Conservation (phyloP, 495 filamentous ascomycete genomes). For the Tuber melanosporum region DNA sequence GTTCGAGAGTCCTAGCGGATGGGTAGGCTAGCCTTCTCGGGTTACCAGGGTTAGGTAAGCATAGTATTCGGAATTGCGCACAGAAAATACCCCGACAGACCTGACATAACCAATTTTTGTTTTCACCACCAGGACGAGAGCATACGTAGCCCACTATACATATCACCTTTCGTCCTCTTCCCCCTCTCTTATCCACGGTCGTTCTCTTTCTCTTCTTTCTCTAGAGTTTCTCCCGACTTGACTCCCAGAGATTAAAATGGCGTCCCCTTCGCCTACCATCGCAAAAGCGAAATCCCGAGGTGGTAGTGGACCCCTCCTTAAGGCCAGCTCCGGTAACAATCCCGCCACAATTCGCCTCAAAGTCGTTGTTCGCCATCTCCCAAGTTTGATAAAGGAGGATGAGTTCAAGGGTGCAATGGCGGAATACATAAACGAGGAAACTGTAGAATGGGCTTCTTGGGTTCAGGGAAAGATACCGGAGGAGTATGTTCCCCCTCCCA, state of each 20-base stretch:
- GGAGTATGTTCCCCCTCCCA: constrained; percentile 55
- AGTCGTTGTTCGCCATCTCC: constrained; percentile 74
- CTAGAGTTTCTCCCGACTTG: not conserved
- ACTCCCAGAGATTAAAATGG: constrained; percentile 14
- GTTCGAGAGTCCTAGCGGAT: not conserved
- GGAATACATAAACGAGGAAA: constrained; percentile 69
- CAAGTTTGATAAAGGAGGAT: constrained; percentile 71
- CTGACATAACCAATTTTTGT: not conserved
- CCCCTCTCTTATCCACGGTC: not conserved
- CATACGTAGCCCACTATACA: not conserved
- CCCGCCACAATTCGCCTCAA: constrained; percentile 66
- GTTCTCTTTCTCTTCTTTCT: not conserved
- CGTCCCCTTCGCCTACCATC: constrained; percentile 11
- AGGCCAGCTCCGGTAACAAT: constrained; percentile 54
- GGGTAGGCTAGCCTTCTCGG: not conserved
- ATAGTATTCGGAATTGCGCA: not conserved
- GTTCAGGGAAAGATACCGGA: constrained; percentile 77
- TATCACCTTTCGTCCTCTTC: not conserved
- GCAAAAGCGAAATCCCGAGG: constrained; percentile 33
- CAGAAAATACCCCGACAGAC: not conserved
- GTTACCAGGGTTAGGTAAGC: not conserved
- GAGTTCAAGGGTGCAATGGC: constrained; percentile 71
- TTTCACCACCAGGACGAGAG: not conserved
- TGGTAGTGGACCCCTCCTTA: constrained; percentile 43
- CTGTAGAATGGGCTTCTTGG: constrained; percentile 75